phyloP scores from a whole-genome alignment of 257 asterid genomes.

The Solanum ossicruentum region DNA sequence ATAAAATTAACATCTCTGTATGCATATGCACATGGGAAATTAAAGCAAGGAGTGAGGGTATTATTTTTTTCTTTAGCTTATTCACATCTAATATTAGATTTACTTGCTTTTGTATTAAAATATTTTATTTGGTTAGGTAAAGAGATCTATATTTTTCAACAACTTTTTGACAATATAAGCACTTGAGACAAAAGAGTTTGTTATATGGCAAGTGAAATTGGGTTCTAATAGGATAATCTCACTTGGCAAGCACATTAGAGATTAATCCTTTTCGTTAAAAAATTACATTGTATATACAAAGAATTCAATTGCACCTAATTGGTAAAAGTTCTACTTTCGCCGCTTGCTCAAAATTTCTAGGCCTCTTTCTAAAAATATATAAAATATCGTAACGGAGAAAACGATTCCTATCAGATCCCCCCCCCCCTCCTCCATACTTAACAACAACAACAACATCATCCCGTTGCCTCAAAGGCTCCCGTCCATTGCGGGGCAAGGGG shows the following conservation, averaged over 20 bases:
- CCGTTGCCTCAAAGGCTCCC: too few species aligned
- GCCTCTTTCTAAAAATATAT: too few species aligned
- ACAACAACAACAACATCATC: too few species aligned
- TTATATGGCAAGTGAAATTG: slow-evolving; percentile 11
- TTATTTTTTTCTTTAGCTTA: neutral
- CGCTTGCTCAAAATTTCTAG: neutral
- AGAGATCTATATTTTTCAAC: neutral
- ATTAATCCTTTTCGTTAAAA: neutral
- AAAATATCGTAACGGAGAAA: too few species aligned
- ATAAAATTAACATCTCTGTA: neutral
- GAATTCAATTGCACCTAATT: neutral
- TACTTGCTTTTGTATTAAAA: neutral
- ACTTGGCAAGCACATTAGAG: neutral
- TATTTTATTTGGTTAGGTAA: neutral
- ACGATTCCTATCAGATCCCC: too few species aligned
- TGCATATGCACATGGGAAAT: slow-evolving; percentile 13
- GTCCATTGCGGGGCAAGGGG: too few species aligned
- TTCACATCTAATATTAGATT: slow-evolving; percentile 1
- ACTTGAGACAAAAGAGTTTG: slow-evolving; percentile 13
- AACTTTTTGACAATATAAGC: slow-evolving; percentile 10
- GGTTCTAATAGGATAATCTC: neutral
- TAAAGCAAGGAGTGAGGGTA: neutral
- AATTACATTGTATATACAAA: neutral
- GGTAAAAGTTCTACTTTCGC: neutral
- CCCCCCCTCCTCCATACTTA: too few species aligned